These are phyloP conservation scores for Stephanodiscus triporus DNA, from an alignment of 108 stramenopile genomes.

Conservation along the genomic window DNA sequence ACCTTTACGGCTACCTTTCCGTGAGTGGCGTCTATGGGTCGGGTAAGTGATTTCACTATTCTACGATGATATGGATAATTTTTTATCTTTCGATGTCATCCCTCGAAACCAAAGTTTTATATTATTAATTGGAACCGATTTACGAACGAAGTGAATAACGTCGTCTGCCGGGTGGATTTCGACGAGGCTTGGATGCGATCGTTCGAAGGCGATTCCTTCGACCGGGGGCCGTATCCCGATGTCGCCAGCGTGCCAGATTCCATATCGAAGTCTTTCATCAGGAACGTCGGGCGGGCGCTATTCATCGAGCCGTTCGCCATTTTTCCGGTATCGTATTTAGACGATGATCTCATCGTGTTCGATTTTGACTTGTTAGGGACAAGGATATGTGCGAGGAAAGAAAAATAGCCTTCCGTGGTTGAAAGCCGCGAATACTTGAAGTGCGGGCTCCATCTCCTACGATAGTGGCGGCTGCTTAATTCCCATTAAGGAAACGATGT, in stretches of 20 bases:
- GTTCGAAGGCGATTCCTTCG: constrained; percentile 9
- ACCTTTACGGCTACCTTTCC: constrained; percentile 50
- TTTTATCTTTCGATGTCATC: too few relatives aligned
- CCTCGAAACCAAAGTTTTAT: not conserved
- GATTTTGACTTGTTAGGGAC: constrained; percentile 80
- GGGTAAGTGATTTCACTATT: constrained; percentile 15
- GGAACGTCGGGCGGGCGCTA: constrained; percentile 50
- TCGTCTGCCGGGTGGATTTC: constrained; percentile 72
- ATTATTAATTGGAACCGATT: not conserved
- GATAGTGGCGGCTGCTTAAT: too few relatives aligned
- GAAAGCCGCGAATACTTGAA: too few relatives aligned
- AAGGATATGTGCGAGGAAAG: constrained; percentile 75
- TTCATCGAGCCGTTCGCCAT: constrained; percentile 74
- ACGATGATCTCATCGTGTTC: constrained; percentile 79
- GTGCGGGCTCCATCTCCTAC: too few relatives aligned
- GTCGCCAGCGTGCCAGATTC: constrained; percentile 62
- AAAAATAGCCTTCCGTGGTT: not conserved
- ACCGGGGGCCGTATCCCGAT: constrained; percentile 44
- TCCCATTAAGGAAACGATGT: too few relatives aligned
- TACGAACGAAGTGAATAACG: constrained; percentile 38
- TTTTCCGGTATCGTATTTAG: constrained; percentile 76
- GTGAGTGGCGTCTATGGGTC: constrained; percentile 76
- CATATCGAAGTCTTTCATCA: constrained; percentile 52
- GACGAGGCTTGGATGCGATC: constrained; percentile 71
- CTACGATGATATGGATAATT: not conserved